Percentiles rank a stretch among this genome's conserved stretches.
Conservation (phyloP, 306 rosid species). For the Chamaecrista fasciculata region DNA sequence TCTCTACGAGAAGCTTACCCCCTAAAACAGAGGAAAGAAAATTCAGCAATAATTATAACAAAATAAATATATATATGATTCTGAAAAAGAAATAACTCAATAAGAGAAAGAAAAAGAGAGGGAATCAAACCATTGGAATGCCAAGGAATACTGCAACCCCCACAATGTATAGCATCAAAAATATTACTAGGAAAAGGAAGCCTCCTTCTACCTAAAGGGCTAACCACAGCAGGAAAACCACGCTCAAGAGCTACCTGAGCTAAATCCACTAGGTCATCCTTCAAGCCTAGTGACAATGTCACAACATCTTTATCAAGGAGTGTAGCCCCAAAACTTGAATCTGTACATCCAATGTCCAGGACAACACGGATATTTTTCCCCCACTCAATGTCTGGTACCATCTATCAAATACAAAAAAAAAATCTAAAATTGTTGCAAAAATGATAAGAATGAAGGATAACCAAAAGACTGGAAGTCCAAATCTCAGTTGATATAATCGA, state of each 20-base stretch:
- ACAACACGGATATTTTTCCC: constrained; percentile 86
- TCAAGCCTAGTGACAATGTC: constrained; percentile 81
- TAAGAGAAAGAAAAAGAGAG: not conserved
- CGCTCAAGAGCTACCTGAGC: constrained; percentile 94
- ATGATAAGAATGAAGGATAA: constrained; percentile 17
- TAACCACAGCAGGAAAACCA: constrained; percentile 76
- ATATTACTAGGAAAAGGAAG: constrained; percentile 89
- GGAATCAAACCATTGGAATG: constrained; percentile 68
- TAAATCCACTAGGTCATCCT: constrained; percentile 80
- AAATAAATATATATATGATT: not conserved
- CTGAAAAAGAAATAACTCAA: constrained; percentile 19
- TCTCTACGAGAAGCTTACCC: constrained; percentile 87
- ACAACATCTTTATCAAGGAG: constrained; percentile 80
- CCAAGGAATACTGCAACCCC: constrained; percentile 75
- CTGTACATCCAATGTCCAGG: constrained; percentile 78
- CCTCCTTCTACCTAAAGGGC: constrained; percentile 68
- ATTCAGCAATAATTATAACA: constrained; percentile 10
- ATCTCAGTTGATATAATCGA: constrained; percentile 8
- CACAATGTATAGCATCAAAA: constrained; percentile 88
- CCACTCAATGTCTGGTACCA: constrained; percentile 98
- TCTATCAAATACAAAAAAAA: constrained; percentile 51
- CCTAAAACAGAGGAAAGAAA: constrained; percentile 43
- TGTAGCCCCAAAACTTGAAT: constrained; percentile 69
- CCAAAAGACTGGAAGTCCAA: not conserved
- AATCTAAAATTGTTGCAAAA: constrained; percentile 28